Base-by-base conservation (phyloP, 78 protist genomes). In the Tieghemostelium lacteum region DNA sequence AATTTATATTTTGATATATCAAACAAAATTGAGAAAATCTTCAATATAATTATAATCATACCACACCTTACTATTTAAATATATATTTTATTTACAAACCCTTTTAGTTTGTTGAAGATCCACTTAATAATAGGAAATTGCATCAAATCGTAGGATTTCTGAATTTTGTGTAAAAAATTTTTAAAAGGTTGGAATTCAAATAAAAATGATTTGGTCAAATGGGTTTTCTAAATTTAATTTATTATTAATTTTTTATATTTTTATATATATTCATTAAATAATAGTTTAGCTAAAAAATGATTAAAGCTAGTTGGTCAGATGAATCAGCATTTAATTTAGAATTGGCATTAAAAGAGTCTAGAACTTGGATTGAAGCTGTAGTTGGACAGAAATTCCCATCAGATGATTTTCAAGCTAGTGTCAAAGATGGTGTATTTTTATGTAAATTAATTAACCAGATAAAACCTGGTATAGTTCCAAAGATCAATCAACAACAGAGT, bases 391-490 rank as follows among this genome's bases (percentile, higher is more conserved):
- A 73, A 63, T 55, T 37, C 40, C 76, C 76, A 54, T 50, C 67
- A 6, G 76, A 64, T 20, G 66, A 50, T 12, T 78, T 78, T 55
- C 88, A 78, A 66, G 55, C 17, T 37, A 66, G 76, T 22, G 26
- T 78, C 22, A 78, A 69, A 29, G 73, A 78, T 78, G 88, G 88
- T 66, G 34, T 78, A 34, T 78, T 66, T 26, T 60, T 78, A 28
- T 78, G 88, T 60, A 78, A 72, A 52, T 66, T 78, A 36, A 78
- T 78, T 7, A 78, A 78, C 54, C 75, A 65, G 37, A 78, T 78
- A 22, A 69, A 78, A 66, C 76, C 88, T 28, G 67, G 75, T 49
- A 37, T 39, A 45, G 88, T 78, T 2, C n/a, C 75, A 54, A 78
- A 78, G 52, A 55, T 31, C 3, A 78, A 78, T 57, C 20, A 50